Evolutionary conservation across 2,329 filamentous ascomycete species (phyloP).

Genomic region (Daldinia eschscholtzii): DNA sequence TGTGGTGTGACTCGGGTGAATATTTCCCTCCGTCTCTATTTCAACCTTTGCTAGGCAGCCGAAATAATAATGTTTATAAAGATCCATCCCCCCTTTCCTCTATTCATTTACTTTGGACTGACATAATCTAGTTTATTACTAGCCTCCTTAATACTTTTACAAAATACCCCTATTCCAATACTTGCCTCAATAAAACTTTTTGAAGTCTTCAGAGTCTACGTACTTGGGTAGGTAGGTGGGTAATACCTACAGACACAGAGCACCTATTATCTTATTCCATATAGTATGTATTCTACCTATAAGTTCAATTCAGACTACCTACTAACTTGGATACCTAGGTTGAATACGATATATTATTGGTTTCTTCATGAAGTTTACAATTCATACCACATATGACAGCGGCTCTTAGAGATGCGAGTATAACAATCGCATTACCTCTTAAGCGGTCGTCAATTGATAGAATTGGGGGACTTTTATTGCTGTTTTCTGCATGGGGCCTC

Average conservation of each 20-base stretch:
- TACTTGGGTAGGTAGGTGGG: background rate
- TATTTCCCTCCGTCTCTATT: background rate
- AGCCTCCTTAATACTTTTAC: background rate
- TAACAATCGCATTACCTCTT: background rate
- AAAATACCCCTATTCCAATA: background rate
- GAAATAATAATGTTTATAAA: background rate
- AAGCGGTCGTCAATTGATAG: background rate
- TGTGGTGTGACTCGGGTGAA: background rate
- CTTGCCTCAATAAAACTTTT: background rate
- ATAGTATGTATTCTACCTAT: background rate
- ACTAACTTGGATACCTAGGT: background rate
- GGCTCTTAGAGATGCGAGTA: background rate
- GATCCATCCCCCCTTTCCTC: background rate
- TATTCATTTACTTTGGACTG: background rate
- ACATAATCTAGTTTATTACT: background rate
- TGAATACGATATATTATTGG: background rate
- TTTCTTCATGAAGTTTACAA: background rate
- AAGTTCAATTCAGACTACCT: background rate
- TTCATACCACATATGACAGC: background rate
- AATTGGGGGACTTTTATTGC: conserved; percentile 1
- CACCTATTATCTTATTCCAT: background rate
- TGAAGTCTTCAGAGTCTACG: background rate
- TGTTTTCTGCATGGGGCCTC: background rate
- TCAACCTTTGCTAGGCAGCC: background rate
- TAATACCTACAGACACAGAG: background rate